Conservation (phyloP, 805 yeast genomes). For the Lipomyces chichibuensis region DNA sequence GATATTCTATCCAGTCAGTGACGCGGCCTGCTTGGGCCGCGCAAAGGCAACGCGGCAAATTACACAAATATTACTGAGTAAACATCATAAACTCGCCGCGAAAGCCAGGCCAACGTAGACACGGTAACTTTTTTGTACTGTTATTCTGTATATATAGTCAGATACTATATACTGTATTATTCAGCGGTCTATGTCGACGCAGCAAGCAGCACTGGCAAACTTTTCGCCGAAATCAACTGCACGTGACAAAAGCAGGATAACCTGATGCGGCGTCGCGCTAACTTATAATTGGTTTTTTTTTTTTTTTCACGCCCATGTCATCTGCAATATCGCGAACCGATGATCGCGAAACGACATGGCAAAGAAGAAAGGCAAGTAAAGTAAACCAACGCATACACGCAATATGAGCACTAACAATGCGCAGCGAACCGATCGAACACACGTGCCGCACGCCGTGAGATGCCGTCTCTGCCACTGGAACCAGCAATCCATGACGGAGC, state of each 20-base stretch:
- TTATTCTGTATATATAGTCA: no score
- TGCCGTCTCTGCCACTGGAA: conserved; percentile 21
- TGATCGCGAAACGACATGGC: conserved; percentile 6
- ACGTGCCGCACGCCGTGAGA: conserved; percentile 29
- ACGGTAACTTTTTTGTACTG: not conserved
- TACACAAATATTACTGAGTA: not conserved
- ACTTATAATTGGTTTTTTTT: no score
- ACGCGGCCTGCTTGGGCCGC: not conserved
- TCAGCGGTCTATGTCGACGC: not conserved
- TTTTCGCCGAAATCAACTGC: not conserved
- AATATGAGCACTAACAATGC: not conserved
- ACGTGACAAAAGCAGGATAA: not conserved
- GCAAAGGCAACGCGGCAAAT: not conserved
- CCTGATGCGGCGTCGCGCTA: no score
- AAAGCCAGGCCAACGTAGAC: no score
- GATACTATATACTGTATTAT: no score
- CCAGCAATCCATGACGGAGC: conserved; percentile 23
- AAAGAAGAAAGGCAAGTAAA: conserved; percentile 16
- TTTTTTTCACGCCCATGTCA: no score
- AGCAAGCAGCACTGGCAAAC: not conserved
- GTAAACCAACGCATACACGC: no score
- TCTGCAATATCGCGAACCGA: no score
- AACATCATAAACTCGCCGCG: not conserved
- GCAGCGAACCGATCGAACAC: conserved; percentile 23
- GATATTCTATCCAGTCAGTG: not conserved